These are phyloP conservation scores for Asterophora lycoperdoides DNA, from an alignment of 768 basidiomycete species.

Conservation along the genomic window DNA sequence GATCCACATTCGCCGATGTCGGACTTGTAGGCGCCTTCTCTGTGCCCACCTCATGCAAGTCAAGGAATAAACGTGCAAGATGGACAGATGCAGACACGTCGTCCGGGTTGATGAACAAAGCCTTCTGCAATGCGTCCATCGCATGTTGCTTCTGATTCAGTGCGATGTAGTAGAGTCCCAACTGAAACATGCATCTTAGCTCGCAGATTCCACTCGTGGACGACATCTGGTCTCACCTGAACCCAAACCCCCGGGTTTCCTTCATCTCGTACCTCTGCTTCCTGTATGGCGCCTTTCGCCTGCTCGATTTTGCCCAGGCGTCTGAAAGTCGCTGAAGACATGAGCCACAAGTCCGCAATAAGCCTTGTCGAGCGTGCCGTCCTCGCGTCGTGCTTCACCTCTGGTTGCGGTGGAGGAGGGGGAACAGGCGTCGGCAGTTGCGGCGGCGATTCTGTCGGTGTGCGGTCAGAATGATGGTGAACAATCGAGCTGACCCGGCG, in stretches of 20 bases:
- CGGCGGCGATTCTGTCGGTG: constrained; percentile 35
- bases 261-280: constrained; percentile 88
- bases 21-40: constrained; percentile 25
- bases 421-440: constrained; percentile 46
- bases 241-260: constrained; percentile 91
- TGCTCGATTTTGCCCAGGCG: constrained; percentile 88
- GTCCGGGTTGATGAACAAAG: constrained; percentile 80
- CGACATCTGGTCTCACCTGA: constrained; percentile 50
- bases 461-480: constrained; percentile 32
- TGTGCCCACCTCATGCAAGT: constrained; percentile 14
- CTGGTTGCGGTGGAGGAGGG: constrained; percentile 27
- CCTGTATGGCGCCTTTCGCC: constrained; percentile 85
- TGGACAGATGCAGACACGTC: constrained; percentile 76
- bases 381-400: constrained; percentile 36
- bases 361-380: constrained; percentile 60
- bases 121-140: constrained; percentile 77
- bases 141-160: constrained; percentile 58
- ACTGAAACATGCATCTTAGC: constrained; percentile 34
- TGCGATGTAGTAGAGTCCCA: constrained; percentile 70
- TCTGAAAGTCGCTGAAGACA: constrained; percentile 92
- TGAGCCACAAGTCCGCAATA: constrained; percentile 86
- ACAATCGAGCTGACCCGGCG: constrained; percentile 51
- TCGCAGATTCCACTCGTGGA: neutral
- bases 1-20: constrained; percentile 47
- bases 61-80: constrained; percentile 71